Percentiles rank a stretch among this genome's conserved stretches.
phyloP scores from a whole-genome alignment of 2,329 filamentous ascomycete genomes.

The Gaeumannomyces tritici region DNA sequence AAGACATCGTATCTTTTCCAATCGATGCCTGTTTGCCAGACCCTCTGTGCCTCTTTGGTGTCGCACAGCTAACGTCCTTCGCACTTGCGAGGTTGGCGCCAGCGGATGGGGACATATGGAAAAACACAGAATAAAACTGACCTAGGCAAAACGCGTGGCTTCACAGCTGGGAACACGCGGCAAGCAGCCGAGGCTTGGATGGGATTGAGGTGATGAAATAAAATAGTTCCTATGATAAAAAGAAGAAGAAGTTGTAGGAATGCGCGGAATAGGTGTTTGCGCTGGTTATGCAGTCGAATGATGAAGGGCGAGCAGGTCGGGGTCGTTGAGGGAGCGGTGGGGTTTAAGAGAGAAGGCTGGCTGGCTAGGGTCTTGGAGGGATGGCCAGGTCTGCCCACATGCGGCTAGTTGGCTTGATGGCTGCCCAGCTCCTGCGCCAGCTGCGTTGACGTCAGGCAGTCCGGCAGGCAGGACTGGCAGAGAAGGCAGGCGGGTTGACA shows the following conservation, averaged over 20 bases:
- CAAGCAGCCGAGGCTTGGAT: background rate
- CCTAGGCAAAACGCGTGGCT: background rate
- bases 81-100: background rate
- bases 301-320: background rate
- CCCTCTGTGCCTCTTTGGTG: too few relatives aligned
- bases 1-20: background rate
- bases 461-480: too few relatives aligned
- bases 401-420: background rate
- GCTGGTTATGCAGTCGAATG: background rate
- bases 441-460: background rate
- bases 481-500: background rate
- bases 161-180: background rate
- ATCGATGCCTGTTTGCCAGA: background rate
- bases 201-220: background rate
- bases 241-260: background rate
- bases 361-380: conserved; percentile 1
- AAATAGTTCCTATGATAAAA: background rate
- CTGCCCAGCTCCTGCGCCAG: background rate
- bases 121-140: background rate
- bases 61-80: background rate
- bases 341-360: background rate
- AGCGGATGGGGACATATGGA: background rate
- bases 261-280: background rate
- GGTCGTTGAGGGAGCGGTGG: background rate
- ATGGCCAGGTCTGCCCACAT: background rate